Evolutionary conservation across 1,284 basidiomycete genomes (phyloP).

Genomic region (Austroboletus niveus): DNA sequence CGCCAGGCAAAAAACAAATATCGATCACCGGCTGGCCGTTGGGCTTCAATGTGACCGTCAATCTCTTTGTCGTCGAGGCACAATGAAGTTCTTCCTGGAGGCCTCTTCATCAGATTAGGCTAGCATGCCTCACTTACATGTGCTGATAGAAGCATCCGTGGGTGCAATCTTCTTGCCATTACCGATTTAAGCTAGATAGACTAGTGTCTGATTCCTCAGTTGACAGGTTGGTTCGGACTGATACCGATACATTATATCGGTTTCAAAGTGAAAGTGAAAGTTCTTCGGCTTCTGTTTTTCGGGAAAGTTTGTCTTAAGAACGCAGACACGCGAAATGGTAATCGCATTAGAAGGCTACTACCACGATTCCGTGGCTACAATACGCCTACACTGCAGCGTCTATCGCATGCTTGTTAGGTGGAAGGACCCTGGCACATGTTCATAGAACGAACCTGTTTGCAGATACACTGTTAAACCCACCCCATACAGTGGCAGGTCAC

Average conservation of each 20-base stretch:
- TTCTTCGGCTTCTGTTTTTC: no score
- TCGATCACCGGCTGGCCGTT: slow-evolving; percentile 13
- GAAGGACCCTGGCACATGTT: neutral
- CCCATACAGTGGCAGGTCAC: neutral
- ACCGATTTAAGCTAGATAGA: slow-evolving; percentile 19
- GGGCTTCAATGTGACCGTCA: neutral
- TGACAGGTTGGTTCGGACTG: no score
- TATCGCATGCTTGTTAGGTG: slow-evolving; percentile 2
- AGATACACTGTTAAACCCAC: neutral
- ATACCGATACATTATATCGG: no score
- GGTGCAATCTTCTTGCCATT: slow-evolving; percentile 7
- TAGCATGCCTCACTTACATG: neutral
- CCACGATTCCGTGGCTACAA: neutral
- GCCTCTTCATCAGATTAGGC: slow-evolving; percentile 3
- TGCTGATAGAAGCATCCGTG: slow-evolving; percentile 12
- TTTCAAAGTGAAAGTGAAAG: no score
- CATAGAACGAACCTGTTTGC: slow-evolving; percentile 6
- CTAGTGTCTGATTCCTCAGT: slow-evolving; percentile 3
- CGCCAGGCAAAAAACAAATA: slow-evolving; percentile 1
- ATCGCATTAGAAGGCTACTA: neutral
- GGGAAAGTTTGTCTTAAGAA: no score
- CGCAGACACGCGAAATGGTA: no score
- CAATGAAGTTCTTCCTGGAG: slow-evolving; percentile 5
- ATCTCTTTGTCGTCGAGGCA: neutral
- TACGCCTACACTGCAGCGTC: neutral